Percentiles rank a stretch among this genome's conserved stretches.
phyloP scores from a whole-genome alignment of 371 early-diverging fungal genomes.

The Mucor irregularis region DNA sequence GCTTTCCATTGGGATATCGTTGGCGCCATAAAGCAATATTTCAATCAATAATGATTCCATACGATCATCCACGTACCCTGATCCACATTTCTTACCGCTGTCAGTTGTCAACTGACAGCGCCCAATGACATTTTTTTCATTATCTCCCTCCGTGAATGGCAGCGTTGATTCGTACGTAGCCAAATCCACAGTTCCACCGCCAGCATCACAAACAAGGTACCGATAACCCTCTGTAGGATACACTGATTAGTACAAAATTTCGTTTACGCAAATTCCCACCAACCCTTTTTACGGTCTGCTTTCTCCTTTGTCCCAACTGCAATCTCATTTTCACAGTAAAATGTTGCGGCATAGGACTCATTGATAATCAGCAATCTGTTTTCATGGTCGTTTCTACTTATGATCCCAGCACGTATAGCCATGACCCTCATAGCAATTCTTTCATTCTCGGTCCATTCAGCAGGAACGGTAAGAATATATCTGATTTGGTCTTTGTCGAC shows the following conservation, averaged over 20 bases:
- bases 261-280: too few species aligned
- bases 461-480: constrained; percentile 39
- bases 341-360: constrained; percentile 47
- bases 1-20: constrained; percentile 40
- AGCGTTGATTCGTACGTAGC: constrained; percentile 18
- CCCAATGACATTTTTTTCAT: constrained; percentile 5
- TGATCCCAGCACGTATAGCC: constrained; percentile 41
- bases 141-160: constrained; percentile 16
- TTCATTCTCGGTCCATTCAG: constrained; percentile 47
- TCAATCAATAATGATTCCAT: constrained; percentile 14
- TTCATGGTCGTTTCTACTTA: constrained; percentile 34
- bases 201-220: constrained; percentile 15
- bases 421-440: constrained; percentile 42
- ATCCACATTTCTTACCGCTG: constrained; percentile 18
- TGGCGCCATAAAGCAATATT: constrained; percentile 38
- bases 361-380: constrained; percentile 44
- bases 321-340: constrained; percentile 36
- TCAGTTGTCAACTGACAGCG: constrained; percentile 14
- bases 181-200: constrained; percentile 47
- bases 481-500: constrained; percentile 3
- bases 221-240: too few species aligned
- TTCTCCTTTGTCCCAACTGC: not conserved
- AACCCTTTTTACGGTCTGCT: too few species aligned
- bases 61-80: constrained; percentile 15
- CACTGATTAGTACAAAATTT: too few species aligned